phyloP scores from a whole-genome alignment of 768 basidiomycete species.

The Lentinus tigrinus region DNA sequence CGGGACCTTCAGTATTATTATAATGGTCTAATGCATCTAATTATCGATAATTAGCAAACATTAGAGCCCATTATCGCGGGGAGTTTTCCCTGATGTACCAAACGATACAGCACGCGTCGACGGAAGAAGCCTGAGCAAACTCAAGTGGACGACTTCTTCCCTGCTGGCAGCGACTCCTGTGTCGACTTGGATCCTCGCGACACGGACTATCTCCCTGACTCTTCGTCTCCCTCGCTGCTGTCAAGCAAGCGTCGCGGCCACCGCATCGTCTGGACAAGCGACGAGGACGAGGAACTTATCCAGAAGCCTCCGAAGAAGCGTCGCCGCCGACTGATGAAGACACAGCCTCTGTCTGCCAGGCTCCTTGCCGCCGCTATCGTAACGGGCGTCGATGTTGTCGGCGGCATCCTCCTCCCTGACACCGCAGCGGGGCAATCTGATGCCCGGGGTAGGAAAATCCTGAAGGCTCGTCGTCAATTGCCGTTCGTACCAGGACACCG shows the following conservation, averaged over 20 bases:
- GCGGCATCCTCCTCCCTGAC: slow-evolving; percentile 14
- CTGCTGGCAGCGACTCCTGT: neutral
- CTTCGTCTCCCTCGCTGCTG: neutral
- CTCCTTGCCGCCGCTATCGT: slow-evolving; percentile 37
- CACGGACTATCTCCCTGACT: neutral
- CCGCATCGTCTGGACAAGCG: neutral
- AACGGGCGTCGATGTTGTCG: slow-evolving; percentile 34
- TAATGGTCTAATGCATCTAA: too few relatives aligned
- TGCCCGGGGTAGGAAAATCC: neutral
- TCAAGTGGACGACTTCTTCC: too few relatives aligned
- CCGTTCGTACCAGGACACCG: slow-evolving; percentile 22
- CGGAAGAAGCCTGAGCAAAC: too few relatives aligned
- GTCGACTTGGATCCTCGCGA: neutral
- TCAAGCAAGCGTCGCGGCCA: neutral
- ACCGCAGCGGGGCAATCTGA: neutral
- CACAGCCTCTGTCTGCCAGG: slow-evolving; percentile 30
- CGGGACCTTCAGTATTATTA: too few relatives aligned
- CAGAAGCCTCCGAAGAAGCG: neutral
- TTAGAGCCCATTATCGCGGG: too few relatives aligned
- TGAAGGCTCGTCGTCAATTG: slow-evolving; percentile 28
- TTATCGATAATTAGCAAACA: too few relatives aligned
- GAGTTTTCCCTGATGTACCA: too few relatives aligned
- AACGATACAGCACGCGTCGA: too few relatives aligned
- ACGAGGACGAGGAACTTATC: neutral
- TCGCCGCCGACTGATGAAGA: slow-evolving; percentile 2